Base-by-base conservation (phyloP, 495 filamentous ascomycete species). In the Penicillium maclennaniae region DNA sequence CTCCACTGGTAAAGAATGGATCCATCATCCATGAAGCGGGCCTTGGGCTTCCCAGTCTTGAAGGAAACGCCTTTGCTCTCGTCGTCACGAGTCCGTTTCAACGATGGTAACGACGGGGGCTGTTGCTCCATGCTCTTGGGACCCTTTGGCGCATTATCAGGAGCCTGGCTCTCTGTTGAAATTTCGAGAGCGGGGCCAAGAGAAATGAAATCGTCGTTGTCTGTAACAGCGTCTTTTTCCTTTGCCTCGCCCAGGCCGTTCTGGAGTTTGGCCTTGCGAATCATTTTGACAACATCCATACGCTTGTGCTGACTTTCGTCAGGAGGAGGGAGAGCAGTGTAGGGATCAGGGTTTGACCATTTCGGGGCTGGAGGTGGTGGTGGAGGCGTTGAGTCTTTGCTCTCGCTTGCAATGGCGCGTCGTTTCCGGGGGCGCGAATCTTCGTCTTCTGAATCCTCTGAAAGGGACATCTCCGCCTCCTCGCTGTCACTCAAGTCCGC, bases 301-400 rank as follows among this genome's bases (percentile, higher is more conserved):
- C 84, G 87, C 61, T 89, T 90, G 16, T 74, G 73, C 36, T 79
- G 76, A 38, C 63, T 76, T 57, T 79, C 82, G 59, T 87, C 85
- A 0, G 83, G 78, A 7, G 89, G 88, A 6, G 91, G 91, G 7
- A 93, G 72, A 3, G 77, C 85, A 4, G 88, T 93, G 69, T 96
- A 97, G 0, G 90, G 89, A 68, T 97, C 91, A 4, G 91, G 90
- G 59, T 97, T 97, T 1, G 89, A 95, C 91, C 91, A 97, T 67
- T 85, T 87, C 0, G 90, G 90, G 3, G 58, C 59, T 12, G 67
- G 67, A 51, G 54, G 26, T 14, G 36, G 61, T 68, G 54, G 76
- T 28, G 49, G 41, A 3, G 61, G 49, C 1, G 44, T 46, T 7
- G 61, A 40, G 23, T 77, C 69, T 9, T 40, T 57, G 12, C 65